phyloP scores from a whole-genome alignment of 2,329 filamentous ascomycete genomes.

The Pseudogymnoascus sp. region DNA sequence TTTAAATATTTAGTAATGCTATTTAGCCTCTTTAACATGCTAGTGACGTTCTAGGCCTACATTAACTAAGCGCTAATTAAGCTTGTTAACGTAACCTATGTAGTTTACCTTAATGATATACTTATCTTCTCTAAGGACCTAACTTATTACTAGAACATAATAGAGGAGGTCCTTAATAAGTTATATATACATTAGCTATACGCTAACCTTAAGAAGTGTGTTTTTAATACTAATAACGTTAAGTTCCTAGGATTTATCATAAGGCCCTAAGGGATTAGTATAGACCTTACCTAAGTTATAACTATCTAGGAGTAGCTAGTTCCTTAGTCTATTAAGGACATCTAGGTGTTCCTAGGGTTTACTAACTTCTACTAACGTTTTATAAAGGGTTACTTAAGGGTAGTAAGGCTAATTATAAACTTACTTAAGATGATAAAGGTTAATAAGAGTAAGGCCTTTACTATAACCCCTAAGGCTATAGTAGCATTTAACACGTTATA shows the following conservation, averaged over 20 bases:
- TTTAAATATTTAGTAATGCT: too few relatives aligned
- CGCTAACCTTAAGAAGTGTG: constrained; percentile 8
- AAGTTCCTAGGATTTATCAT: constrained; percentile 16
- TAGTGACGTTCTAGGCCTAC: background rate
- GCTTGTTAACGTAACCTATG: background rate
- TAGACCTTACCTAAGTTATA: constrained; percentile 13
- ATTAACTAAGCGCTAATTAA: constrained; percentile 10
- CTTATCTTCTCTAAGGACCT: constrained; percentile 6
- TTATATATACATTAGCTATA: background rate
- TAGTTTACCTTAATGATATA: constrained; percentile 14
- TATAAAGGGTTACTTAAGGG: constrained; percentile 21
- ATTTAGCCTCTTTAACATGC: too few relatives aligned
- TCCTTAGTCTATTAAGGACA: constrained; percentile 12
- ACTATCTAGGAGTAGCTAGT: constrained; percentile 15
- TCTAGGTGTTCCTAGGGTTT: constrained; percentile 23
- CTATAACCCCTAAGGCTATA: too few relatives aligned
- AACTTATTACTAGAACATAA: too few relatives aligned
- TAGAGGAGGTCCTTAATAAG: background rate
- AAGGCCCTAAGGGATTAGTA: constrained; percentile 9
- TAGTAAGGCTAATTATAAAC: constrained; percentile 3
- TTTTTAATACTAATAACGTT: constrained; percentile 14
- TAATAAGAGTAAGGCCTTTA: too few relatives aligned
- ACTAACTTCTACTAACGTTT: too few relatives aligned
- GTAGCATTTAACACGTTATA: too few relatives aligned
- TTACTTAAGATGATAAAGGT: background rate